phyloP scores from a whole-genome alignment of 768 basidiomycete species.

The Coprinopsis marcescibilis region DNA sequence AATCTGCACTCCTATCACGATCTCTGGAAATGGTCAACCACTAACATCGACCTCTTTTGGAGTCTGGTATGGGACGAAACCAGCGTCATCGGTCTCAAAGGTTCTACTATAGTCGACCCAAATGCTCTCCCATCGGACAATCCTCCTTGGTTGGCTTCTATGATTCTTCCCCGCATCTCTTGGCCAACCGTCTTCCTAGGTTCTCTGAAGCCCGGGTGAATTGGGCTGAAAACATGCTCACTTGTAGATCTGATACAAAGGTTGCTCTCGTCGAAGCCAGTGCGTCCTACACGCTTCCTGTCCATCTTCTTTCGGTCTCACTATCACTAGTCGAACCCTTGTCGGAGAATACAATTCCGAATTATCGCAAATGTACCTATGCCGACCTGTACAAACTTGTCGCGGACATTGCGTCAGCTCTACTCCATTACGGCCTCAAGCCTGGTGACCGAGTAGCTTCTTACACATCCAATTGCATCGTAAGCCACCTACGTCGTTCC shows the following conservation, averaged over 20 bases:
- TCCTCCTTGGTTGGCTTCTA: constrained; percentile 52
- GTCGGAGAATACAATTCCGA: constrained; percentile 32
- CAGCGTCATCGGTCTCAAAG: constrained; percentile 56
- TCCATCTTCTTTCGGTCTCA: constrained; percentile 13
- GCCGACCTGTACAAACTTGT: constrained; percentile 53
- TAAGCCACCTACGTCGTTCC: constrained; percentile 28
- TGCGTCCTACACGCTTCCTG: constrained; percentile 34
- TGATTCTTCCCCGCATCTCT: constrained; percentile 7
- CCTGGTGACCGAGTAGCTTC: constrained; percentile 71
- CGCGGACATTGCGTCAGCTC: constrained; percentile 50
- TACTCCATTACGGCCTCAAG: constrained; percentile 45
- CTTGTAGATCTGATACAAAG: constrained; percentile 49
- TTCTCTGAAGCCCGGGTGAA: constrained; percentile 59
- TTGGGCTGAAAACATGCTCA: constrained; percentile 80
- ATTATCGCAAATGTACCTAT: constrained; percentile 46
- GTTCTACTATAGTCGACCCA: constrained; percentile 52
- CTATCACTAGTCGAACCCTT: constrained; percentile 51
- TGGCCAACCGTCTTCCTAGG: constrained; percentile 22
- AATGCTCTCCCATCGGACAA: constrained; percentile 49
- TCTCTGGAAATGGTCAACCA: constrained; percentile 61
- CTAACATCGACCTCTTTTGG: constrained; percentile 64
- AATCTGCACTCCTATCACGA: constrained; percentile 52
- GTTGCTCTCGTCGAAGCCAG: constrained; percentile 66
- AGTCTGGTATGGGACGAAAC: constrained; percentile 66
- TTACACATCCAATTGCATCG: constrained; percentile 76